Conservation (phyloP, 495 filamentous ascomycete genomes). For the Penicilliopsis zonata region DNA sequence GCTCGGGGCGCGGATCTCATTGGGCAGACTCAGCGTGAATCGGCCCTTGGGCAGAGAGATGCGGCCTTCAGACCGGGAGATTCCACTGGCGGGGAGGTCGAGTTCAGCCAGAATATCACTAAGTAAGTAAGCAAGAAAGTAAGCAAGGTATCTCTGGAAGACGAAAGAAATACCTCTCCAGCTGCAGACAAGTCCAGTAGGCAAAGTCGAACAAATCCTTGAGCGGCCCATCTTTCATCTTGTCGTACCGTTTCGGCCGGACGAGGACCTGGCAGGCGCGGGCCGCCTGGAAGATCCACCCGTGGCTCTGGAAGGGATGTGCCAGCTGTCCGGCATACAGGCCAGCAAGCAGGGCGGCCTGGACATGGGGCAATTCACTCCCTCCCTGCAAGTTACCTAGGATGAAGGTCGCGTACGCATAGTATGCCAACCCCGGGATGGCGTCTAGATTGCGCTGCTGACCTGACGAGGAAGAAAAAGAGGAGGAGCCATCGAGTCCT, state of each 20-base stretch:
- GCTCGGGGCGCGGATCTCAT: constrained; percentile 19
- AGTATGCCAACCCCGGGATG: constrained; percentile 83
- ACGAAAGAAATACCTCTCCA: constrained; percentile 69
- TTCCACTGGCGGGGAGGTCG: constrained; percentile 65
- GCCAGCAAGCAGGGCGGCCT: constrained; percentile 76
- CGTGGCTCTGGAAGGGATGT: constrained; percentile 79
- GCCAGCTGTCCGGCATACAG: constrained; percentile 82
- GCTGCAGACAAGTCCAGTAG: constrained; percentile 88
- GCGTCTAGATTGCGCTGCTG: constrained; percentile 67
- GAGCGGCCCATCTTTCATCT: constrained; percentile 11
- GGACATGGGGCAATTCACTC: constrained; percentile 67
- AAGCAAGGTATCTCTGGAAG: too few relatives aligned
- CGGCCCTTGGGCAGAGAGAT: constrained; percentile 48
- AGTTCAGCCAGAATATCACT: constrained; percentile 91
- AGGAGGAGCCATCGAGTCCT: too few relatives aligned
- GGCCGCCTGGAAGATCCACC: constrained; percentile 72
- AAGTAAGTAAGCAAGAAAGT: too few relatives aligned
- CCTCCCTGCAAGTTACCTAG: constrained; percentile 68
- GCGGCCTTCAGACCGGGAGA: constrained; percentile 57
- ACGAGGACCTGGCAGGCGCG: constrained; percentile 65
- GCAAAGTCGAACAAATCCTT: constrained; percentile 57
- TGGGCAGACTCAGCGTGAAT: constrained; percentile 19
- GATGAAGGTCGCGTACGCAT: constrained; percentile 77
- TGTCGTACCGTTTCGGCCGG: constrained; percentile 39
- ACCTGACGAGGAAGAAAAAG: too few relatives aligned